Evolutionary conservation across 1,284 basidiomycete species (phyloP).

Genomic region (Rhodotorula sp.): DNA sequence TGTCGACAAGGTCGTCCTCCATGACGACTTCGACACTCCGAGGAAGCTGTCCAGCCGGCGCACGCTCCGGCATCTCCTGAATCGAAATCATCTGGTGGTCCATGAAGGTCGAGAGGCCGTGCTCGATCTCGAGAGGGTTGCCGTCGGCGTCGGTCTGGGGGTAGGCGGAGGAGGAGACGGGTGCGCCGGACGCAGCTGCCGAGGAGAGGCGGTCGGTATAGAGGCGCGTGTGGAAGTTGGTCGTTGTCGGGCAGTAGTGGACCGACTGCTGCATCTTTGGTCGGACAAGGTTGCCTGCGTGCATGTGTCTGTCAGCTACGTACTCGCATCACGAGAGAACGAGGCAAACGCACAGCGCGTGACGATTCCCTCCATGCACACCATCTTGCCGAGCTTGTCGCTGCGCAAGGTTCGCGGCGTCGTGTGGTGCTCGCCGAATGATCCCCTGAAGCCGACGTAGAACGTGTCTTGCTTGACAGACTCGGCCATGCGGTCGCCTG

Average conservation of each 20-base stretch:
- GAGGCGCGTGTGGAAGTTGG: constrained; percentile 78
- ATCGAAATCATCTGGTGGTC: constrained; percentile 98
- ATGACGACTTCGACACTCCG: constrained; percentile 93
- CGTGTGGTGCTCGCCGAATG: constrained; percentile 98
- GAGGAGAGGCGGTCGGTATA: constrained; percentile 91
- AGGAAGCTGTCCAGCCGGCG: constrained; percentile 94
- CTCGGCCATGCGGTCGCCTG: constrained; percentile 52
- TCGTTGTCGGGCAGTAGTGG: constrained; percentile 87
- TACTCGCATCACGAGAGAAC: background rate
- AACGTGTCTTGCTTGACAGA: constrained; percentile 44
- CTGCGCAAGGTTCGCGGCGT: constrained; percentile 89
- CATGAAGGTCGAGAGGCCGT: constrained; percentile 84
- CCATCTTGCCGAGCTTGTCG: constrained; percentile 89
- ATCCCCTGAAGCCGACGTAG: constrained; percentile 90
- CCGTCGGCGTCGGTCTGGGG: constrained; percentile 91
- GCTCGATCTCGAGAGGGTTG: constrained; percentile 84
- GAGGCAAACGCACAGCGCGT: constrained; percentile 67
- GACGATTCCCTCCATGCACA: constrained; percentile 96
- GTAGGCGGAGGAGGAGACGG: constrained; percentile 85
- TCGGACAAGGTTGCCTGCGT: constrained; percentile 77
- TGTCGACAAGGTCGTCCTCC: constrained; percentile 95
- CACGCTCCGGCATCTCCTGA: constrained; percentile 99
- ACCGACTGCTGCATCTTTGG: constrained; percentile 97
- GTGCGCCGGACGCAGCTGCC: constrained; percentile 60
- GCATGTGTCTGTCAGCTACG: background rate